A percentile compares a stretch with the other conserved stretches of the same genome.
These are phyloP conservation scores for Malassezia pachydermatis DNA, from an alignment of 1,284 basidiomycete species.

Conservation along the genomic window DNA sequence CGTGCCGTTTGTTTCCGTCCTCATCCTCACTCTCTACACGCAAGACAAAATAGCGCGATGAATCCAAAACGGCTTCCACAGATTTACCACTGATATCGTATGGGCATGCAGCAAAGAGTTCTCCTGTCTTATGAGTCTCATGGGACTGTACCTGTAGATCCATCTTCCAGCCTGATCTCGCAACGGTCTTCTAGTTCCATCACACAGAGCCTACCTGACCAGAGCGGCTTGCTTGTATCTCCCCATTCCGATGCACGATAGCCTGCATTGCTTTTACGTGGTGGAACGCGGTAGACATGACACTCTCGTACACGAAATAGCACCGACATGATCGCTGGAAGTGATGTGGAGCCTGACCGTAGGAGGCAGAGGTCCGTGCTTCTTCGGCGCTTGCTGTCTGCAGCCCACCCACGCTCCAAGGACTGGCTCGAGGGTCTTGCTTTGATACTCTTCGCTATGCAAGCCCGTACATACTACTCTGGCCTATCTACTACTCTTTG, in stretches of 20 bases:
- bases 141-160: slow-evolving; percentile 21
- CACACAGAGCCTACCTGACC: slow-evolving; percentile 80
- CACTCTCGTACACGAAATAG: slow-evolving; percentile 74
- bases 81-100: slow-evolving; percentile 69
- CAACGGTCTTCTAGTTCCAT: slow-evolving; percentile 56
- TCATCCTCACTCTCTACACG: slow-evolving; percentile 56
- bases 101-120: slow-evolving; percentile 78
- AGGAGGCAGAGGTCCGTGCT: slow-evolving; percentile 39
- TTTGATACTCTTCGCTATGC: no score
- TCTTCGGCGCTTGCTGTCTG: no score
- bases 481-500: no score
- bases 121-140: slow-evolving; percentile 28
- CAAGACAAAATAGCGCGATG: slow-evolving; percentile 87
- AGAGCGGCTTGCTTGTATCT: slow-evolving; percentile 66
- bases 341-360: background rate
- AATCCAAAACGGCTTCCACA: slow-evolving; percentile 91
- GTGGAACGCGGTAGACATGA: slow-evolving; percentile 58
- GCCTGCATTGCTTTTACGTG: slow-evolving; percentile 59
- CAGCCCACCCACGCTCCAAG: no score
- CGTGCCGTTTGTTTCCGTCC: slow-evolving; percentile 30
- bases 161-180: slow-evolving; percentile 41
- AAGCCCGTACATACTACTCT: no score
- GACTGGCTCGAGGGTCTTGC: no score
- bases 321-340: slow-evolving; percentile 57
- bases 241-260: slow-evolving; percentile 53